Evolutionary conservation across 1,139 yeast species (phyloP), one percentile per base, ranked within the genome.

Genomic region (Debaryomycetaceae sp.): DNA sequence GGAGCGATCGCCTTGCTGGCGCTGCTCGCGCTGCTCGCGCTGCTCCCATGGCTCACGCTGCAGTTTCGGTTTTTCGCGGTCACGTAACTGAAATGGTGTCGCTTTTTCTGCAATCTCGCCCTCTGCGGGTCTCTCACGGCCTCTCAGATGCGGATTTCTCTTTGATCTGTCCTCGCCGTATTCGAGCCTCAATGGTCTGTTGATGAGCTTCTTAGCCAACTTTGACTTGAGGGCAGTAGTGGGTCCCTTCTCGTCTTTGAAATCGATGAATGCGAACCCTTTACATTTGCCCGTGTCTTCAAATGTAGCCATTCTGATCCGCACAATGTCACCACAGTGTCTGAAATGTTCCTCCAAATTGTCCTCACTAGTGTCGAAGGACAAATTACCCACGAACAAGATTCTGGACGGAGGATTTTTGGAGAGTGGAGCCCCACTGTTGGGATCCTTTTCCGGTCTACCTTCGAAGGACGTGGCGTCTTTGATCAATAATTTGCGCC

Each of bases 221-320:
- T 78, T 83, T 40, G 88, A 91, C 43, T 74, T 79, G 40, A 91
- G 65, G 0, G 96, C 97, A 27, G 69, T 67, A 0, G 94, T 83
- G 26, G 96, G 89, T 3, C 93, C 89, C 18, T 73, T 75, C 41
- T 82, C 83, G 43, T 80, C 81, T 44, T 67, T 73, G 61, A 89
- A 91, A 56, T 91, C 98, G 25, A 91, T 62, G 50, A 91, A 91
- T 1, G 96, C 91, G 65, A 89, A 91, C 2, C 98, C 98, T 56
- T 91, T 91, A 64, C 97, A 91, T 53, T 88, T 89, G 2, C 97
- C 97, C 25, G 84, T 66, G 51, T 91, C 98, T 59, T 91, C 91
- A 56, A 91, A 91, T 6, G 98, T 89, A 2, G 97, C 97, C 95
- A 89, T 89, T 55, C 98, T 75, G 34, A 89, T 76, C 45, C 75